A percentile compares a stretch with the other conserved stretches of the same genome.
Conservation (phyloP, 1,139 yeast species). For the Chernovozyma sophiae-reginae region DNA sequence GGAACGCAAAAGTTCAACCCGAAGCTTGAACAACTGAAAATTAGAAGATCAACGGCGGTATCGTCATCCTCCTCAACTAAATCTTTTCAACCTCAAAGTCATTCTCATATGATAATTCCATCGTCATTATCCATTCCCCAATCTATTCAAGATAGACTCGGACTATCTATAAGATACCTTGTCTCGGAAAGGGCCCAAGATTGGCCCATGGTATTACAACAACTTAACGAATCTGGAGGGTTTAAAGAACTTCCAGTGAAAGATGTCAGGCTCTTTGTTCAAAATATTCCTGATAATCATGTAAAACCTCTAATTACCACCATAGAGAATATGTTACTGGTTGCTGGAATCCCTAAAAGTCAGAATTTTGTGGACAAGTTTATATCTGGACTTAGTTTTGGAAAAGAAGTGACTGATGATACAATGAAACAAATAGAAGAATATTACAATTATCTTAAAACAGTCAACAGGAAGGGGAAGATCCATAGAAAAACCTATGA, state of each 20-base stretch:
- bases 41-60: background rate
- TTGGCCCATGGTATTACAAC: slow-evolving; percentile 53
- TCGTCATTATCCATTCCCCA: slow-evolving; percentile 32
- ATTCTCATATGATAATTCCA: slow-evolving; percentile 11
- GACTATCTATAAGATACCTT: slow-evolving; percentile 44
- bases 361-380: slow-evolving; percentile 39
- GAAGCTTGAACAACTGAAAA: background rate
- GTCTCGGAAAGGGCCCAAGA: slow-evolving; percentile 44
- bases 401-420: slow-evolving; percentile 19
- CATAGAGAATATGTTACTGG: slow-evolving; percentile 28
- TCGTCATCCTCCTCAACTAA: background rate
- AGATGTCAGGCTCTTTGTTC: slow-evolving; percentile 41
- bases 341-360: slow-evolving; percentile 30
- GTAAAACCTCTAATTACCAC: slow-evolving; percentile 31
- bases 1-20: background rate
- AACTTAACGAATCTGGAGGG: slow-evolving; percentile 38
- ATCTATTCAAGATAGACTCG: slow-evolving; percentile 39
- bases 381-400: slow-evolving; percentile 37
- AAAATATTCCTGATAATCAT: slow-evolving; percentile 39
- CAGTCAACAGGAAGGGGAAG: slow-evolving; percentile 12
- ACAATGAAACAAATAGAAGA: slow-evolving; percentile 22
- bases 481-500: slow-evolving; percentile 28
- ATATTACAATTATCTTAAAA: slow-evolving; percentile 16
- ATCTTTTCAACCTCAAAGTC: background rate
- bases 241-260: slow-evolving; percentile 30